Percentiles rank a stretch among this genome's conserved stretches.
These are phyloP conservation scores for Lichtheimia hyalospora DNA, from an alignment of 371 early-diverging fungal genomes.

Conservation along the genomic window DNA sequence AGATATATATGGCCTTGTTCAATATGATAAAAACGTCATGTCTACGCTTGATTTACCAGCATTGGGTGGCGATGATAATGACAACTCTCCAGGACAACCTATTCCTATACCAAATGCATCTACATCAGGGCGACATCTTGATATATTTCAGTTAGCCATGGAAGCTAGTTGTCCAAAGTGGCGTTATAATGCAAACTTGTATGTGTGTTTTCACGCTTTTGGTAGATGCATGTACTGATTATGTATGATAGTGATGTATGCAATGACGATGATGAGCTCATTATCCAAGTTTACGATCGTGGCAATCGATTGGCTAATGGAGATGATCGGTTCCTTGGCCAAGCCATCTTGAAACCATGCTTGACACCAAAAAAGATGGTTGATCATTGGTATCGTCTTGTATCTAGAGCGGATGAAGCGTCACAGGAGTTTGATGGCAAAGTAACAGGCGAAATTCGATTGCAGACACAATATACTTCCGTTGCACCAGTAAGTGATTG, in stretches of 20 bases:
- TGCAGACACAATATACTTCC: conserved; percentile 54
- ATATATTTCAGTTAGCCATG: conserved; percentile 46
- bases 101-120: conserved; percentile 17
- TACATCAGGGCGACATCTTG: conserved; percentile 3
- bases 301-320: conserved; percentile 39
- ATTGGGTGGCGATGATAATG: conserved; percentile 10
- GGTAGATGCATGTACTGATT: neutral
- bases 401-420: conserved; percentile 34
- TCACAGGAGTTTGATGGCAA: conserved; percentile 39
- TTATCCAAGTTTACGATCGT: conserved; percentile 65
- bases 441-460: conserved; percentile 67
- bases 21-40: conserved; percentile 46
- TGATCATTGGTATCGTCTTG: conserved; percentile 66
- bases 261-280: conserved; percentile 58
- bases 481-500: conserved; percentile 19
- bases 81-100: neutral
- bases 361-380: conserved; percentile 56
- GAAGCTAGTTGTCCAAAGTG: conserved; percentile 57
- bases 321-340: conserved; percentile 65
- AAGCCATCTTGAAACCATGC: conserved; percentile 58
- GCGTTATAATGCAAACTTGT: conserved; percentile 73
- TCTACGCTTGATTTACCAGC: conserved; percentile 34
- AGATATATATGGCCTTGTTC: conserved; percentile 50
- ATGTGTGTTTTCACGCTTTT: conserved; percentile 20
- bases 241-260: conserved; percentile 57